These are phyloP conservation scores for Letharia lupina DNA, from an alignment of 495 filamentous ascomycete species.

Conservation along the genomic window DNA sequence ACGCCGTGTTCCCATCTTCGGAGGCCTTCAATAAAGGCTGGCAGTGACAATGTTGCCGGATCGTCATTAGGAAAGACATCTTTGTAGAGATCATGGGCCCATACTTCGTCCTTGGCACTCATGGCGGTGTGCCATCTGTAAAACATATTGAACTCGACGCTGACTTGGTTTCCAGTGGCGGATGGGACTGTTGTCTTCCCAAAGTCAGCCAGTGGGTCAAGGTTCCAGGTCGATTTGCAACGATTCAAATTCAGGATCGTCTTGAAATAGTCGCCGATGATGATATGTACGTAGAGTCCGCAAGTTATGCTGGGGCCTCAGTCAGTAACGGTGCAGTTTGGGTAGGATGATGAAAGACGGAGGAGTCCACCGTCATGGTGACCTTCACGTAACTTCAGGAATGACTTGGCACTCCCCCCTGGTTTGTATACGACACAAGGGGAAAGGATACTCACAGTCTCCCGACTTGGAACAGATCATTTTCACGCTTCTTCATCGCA, in stretches of 20 bases:
- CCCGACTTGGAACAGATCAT: no score
- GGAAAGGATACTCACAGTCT: no score
- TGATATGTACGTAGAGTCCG: slow-evolving; percentile 30
- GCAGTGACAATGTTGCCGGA: neutral
- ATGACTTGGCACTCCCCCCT: no score
- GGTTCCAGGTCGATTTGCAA: slow-evolving; percentile 24
- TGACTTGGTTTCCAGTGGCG: slow-evolving; percentile 40
- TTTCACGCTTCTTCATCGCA: no score
- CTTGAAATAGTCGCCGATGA: slow-evolving; percentile 29
- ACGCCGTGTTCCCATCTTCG: slow-evolving; percentile 12
- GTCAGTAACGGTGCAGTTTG: neutral
- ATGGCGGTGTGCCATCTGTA: slow-evolving; percentile 43
- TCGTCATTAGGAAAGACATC: slow-evolving; percentile 3
- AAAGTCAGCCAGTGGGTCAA: slow-evolving; percentile 27
- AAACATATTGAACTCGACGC: slow-evolving; percentile 44
- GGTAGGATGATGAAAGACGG: neutral
- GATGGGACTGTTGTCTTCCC: neutral
- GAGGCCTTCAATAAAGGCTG: slow-evolving; percentile 12
- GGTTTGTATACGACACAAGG: no score
- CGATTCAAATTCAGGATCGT: slow-evolving; percentile 23
- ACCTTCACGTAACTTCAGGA: no score
- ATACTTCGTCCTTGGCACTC: slow-evolving; percentile 38
- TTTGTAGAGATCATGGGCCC: slow-evolving; percentile 33
- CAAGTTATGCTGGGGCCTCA: neutral
- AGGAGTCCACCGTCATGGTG: no score